These are phyloP conservation scores for Pyricularia sp. DNA, from an alignment of 2,329 filamentous ascomycete genomes.

Conservation along the genomic window DNA sequence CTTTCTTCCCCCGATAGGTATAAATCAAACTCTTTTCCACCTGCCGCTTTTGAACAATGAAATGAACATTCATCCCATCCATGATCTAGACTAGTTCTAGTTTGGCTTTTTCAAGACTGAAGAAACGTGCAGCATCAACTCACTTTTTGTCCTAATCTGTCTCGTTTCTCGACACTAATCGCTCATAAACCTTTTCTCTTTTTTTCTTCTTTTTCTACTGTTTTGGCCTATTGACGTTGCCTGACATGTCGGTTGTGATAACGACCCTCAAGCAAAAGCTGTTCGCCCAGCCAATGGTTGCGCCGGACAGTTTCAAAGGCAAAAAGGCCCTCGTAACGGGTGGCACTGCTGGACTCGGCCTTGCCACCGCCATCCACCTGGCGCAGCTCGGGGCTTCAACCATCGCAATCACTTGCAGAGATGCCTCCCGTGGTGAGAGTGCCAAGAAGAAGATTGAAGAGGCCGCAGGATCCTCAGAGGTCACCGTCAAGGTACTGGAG, in stretches of 20 bases:
- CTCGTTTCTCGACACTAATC: neutral
- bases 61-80: neutral
- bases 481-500: constrained; percentile 12
- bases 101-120: no score
- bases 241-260: neutral
- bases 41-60: neutral
- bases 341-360: constrained; percentile 28
- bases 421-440: constrained; percentile 21
- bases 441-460: constrained; percentile 25
- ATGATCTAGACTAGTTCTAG: neutral
- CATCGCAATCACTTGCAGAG: constrained; percentile 30
- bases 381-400: constrained; percentile 27
- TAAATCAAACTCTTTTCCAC: neutral
- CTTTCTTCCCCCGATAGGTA: neutral
- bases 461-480: constrained; percentile 1
- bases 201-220: no score
- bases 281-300: constrained; percentile 15
- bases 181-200: no score
- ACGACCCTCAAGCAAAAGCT: constrained; percentile 11
- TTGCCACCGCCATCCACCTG: constrained; percentile 28
- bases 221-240: neutral
- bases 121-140: neutral
- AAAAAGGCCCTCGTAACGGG: constrained; percentile 30
- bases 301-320: constrained; percentile 13
- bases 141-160: neutral